Evolutionary conservation across 1,139 yeast species (phyloP), one percentile per base, ranked within the genome.

Genomic region (Entelexis paramagnoliae): DNA sequence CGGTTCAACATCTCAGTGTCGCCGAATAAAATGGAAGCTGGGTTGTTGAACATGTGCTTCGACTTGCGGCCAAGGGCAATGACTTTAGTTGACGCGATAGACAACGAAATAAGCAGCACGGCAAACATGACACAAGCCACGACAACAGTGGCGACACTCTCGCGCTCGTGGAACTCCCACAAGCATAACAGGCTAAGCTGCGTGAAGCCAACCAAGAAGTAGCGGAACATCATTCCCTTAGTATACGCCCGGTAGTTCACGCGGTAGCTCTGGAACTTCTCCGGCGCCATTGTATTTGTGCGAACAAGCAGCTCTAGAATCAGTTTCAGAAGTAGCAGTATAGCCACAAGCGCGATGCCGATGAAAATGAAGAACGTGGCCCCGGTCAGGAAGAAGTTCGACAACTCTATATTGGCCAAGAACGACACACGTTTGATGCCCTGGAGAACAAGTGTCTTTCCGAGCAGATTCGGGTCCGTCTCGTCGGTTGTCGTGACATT

Each of bases 401-500:
- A 83, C 60, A 87, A 74, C 69, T 91, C 98, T 61, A 91, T 88
- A 39, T 78, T 77, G 10, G 96, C 87, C 60, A 82, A 71, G 65
- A 74, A 91, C 0, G 96, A 81, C 9, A 89, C 96, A 68, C 98
- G 81, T 68, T 87, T 88, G 58, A 93, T 81, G 59, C 98, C 98
- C 65, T 95, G 78, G 51, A 91, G 71, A 36, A 89, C 82, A 63
- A 89, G 73, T 48, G 87, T 84, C 63, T 82, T 83, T 14, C 83
- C 72, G 0, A 79, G 64, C 46, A 77, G 63, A 54, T 73, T 66
- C 4, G 74, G 65, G 55, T 79, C 77, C 58, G 78, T 76, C 66
- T 88, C 95, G 65, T 84, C 70, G 3, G 87, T 80, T 32, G 95
- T 82, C 64, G 85, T 84, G 46, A 83, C 44, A 29, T 59, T 53